Evolutionary conservation across 441 rosid genomes (phyloP).

Genomic region (Gossypium lobatum): DNA sequence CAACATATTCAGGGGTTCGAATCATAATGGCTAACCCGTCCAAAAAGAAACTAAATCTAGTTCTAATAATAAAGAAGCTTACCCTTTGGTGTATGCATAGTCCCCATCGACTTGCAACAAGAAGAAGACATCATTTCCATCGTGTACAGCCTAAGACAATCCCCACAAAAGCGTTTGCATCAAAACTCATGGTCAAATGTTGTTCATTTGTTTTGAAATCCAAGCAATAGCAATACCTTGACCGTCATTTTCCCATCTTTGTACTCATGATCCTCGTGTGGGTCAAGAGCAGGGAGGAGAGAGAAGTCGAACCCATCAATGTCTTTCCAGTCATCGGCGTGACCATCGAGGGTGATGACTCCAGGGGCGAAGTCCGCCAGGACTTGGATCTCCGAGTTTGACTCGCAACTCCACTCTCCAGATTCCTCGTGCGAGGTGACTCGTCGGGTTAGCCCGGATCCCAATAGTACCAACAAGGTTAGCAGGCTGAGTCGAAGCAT

Average conservation of each 20-base stretch:
- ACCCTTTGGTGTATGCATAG: slow-evolving; percentile 79
- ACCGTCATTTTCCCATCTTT: slow-evolving; percentile 71
- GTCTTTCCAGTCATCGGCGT: slow-evolving; percentile 74
- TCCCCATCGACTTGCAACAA: slow-evolving; percentile 83
- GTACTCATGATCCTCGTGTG: slow-evolving; percentile 71
- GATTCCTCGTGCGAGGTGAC: slow-evolving; percentile 74
- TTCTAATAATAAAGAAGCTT: slow-evolving; percentile 14
- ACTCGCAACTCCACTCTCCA: slow-evolving; percentile 81
- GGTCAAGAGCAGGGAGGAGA: slow-evolving; percentile 88
- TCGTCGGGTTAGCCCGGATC: slow-evolving; percentile 11
- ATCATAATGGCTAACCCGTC: neutral
- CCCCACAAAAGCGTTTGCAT: neutral
- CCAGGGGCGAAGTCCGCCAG: slow-evolving; percentile 70
- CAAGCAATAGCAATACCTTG: slow-evolving; percentile 42
- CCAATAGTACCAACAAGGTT: neutral
- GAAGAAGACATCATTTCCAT: slow-evolving; percentile 71
- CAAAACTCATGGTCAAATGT: neutral
- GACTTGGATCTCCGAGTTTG: slow-evolving; percentile 52
- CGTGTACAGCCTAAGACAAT: slow-evolving; percentile 71
- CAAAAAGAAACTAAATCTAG: neutral
- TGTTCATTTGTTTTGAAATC: neutral
- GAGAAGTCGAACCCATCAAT: slow-evolving; percentile 71
- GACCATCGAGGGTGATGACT: slow-evolving; percentile 78
- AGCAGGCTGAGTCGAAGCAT: slow-evolving; percentile 35
- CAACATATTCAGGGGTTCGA: neutral